phyloP scores from a whole-genome alignment of 2,329 filamentous ascomycete genomes.

The Venturia pyrina region DNA sequence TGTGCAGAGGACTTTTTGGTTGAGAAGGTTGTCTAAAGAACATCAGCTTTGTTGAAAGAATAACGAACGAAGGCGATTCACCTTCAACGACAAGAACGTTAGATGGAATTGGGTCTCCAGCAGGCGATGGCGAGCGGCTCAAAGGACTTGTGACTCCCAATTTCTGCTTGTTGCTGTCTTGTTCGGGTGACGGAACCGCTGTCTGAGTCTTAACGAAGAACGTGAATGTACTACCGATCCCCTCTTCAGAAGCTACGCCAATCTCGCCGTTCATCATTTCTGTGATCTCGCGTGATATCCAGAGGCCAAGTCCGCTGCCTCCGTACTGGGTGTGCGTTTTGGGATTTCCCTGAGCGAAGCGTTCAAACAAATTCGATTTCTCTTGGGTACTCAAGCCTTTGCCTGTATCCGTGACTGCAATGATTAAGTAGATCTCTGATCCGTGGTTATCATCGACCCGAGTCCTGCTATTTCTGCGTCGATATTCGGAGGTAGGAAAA shows the following conservation, averaged over 20 bases:
- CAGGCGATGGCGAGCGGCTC: neutral
- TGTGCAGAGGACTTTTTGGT: constrained; percentile 11
- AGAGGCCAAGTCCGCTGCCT: constrained; percentile 39
- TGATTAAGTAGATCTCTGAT: constrained; percentile 39
- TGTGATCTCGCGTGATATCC: constrained; percentile 57
- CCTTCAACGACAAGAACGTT: constrained; percentile 13
- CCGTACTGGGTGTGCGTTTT: constrained; percentile 40
- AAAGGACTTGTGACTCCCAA: neutral
- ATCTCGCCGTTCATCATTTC: constrained; percentile 63
- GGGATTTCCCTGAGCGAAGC: constrained; percentile 58
- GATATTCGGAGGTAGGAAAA: neutral
- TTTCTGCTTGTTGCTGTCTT: neutral
- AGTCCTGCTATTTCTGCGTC: neutral
- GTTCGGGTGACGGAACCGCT: neutral
- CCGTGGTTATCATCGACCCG: neutral
- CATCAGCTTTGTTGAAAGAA: neutral
- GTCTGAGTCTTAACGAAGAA: constrained; percentile 48
- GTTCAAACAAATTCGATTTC: constrained; percentile 49
- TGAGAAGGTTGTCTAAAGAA: constrained; percentile 12
- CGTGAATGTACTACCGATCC: constrained; percentile 53
- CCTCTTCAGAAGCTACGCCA: constrained; percentile 49
- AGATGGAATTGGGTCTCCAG: neutral
- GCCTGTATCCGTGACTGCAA: constrained; percentile 57
- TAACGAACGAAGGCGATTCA: neutral
- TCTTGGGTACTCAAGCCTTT: constrained; percentile 52